Evolutionary conservation across 192 early-diverging fungal genomes (phyloP).

Genomic region (Lobosporangium transversale): DNA sequence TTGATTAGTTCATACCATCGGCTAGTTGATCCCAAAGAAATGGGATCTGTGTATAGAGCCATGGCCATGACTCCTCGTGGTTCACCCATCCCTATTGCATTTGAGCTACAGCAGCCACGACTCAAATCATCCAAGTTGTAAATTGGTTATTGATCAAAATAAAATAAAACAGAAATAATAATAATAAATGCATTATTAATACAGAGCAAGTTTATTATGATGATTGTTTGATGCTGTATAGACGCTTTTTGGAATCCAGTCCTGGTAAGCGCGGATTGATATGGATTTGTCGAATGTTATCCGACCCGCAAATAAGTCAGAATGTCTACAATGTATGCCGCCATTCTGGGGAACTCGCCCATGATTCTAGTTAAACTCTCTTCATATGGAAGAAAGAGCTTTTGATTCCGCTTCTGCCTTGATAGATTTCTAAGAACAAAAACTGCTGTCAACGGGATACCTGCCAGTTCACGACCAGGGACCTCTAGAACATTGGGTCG

Average conservation of each 20-base stretch:
- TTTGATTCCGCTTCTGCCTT: slow-evolving; percentile 53
- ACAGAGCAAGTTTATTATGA: background rate
- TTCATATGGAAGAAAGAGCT: slow-evolving; percentile 63
- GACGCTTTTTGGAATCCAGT: too few species aligned
- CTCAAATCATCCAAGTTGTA: slow-evolving; percentile 3
- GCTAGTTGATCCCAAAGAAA: slow-evolving; percentile 76
- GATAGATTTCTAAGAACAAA: slow-evolving; percentile 64
- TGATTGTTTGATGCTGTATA: too few species aligned
- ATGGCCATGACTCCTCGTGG: slow-evolving; percentile 67
- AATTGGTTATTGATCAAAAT: background rate
- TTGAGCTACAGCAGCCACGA: slow-evolving; percentile 24
- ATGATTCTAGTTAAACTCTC: slow-evolving; percentile 57
- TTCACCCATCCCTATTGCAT: slow-evolving; percentile 32
- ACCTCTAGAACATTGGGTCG: slow-evolving; percentile 54
- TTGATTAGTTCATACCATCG: slow-evolving; percentile 79
- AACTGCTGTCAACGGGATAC: slow-evolving; percentile 67
- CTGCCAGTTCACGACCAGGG: slow-evolving; percentile 49
- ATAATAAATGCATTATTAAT: background rate
- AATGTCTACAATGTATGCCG: slow-evolving; percentile 58
- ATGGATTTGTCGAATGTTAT: too few species aligned
- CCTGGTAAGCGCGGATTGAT: too few species aligned
- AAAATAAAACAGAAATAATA: too few species aligned
- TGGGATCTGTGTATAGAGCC: slow-evolving; percentile 92
- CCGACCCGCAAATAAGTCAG: slow-evolving; percentile 54
- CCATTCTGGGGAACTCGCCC: slow-evolving; percentile 60